Evolutionary conservation across 768 basidiomycete genomes (phyloP).

Genomic region (Boletus rubroflammeus): DNA sequence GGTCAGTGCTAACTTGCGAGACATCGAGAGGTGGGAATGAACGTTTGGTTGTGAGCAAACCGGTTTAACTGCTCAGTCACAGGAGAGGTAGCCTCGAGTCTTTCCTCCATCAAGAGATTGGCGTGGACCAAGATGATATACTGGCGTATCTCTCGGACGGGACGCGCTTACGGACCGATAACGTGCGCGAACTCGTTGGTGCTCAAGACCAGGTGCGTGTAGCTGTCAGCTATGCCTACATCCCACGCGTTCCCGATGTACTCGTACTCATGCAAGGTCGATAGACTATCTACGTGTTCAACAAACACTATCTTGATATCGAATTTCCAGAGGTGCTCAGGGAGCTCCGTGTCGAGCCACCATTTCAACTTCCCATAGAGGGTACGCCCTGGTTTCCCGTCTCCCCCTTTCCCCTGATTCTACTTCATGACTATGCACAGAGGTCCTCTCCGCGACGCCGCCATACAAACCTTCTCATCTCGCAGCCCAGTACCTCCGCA

Average conservation of each 20-base stretch:
- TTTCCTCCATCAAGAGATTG: slow-evolving; percentile 69
- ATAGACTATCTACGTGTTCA: slow-evolving; percentile 78
- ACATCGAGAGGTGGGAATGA: slow-evolving; percentile 64
- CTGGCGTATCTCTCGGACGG: slow-evolving; percentile 82
- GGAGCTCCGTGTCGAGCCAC: slow-evolving; percentile 58
- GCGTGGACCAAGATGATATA: slow-evolving; percentile 63
- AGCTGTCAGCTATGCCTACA: not conserved
- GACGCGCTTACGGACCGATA: slow-evolving; percentile 62
- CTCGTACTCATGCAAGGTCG: slow-evolving; percentile 11
- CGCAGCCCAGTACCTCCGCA: slow-evolving; percentile 61
- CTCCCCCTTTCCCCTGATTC: not conserved
- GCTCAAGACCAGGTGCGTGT: slow-evolving; percentile 65
- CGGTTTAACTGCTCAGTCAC: slow-evolving; percentile 5
- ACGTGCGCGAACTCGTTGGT: slow-evolving; percentile 73
- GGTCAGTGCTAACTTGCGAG: slow-evolving; percentile 65
- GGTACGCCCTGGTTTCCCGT: slow-evolving; percentile 38
- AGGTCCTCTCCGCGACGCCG: slow-evolving; percentile 63
- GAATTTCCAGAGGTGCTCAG: slow-evolving; percentile 62
- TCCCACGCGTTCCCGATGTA: not conserved
- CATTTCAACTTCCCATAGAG: slow-evolving; percentile 67
- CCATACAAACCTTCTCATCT: slow-evolving; percentile 66
- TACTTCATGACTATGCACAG: slow-evolving; percentile 30
- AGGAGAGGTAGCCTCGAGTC: slow-evolving; percentile 67
- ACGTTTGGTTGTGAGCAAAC: not conserved
- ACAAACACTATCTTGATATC: slow-evolving; percentile 73